Evolutionary conservation across 2,329 filamentous ascomycete genomes (phyloP).

Genomic region (Claviceps sp.): DNA sequence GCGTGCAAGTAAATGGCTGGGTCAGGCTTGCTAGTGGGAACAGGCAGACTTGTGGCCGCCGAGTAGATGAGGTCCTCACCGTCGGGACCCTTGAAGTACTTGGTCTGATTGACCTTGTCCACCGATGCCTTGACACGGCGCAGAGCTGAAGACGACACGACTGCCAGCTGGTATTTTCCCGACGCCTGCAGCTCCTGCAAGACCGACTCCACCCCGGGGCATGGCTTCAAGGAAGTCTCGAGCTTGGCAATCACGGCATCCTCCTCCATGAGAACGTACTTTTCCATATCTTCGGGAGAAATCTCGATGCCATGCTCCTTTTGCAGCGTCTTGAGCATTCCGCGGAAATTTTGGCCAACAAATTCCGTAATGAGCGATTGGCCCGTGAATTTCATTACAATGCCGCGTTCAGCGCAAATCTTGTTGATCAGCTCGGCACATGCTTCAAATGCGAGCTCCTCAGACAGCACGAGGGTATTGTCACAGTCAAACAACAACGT

Average conservation of each 20-base stretch:
- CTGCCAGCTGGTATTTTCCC: slow-evolving; percentile 58
- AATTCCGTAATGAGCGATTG: slow-evolving; percentile 71
- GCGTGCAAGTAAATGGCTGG: slow-evolving; percentile 78
- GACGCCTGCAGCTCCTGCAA: slow-evolving; percentile 48
- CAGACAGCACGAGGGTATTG: slow-evolving; percentile 89
- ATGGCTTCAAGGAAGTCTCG: slow-evolving; percentile 51
- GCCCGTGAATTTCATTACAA: slow-evolving; percentile 60
- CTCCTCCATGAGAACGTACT: slow-evolving; percentile 65
- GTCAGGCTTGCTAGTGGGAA: slow-evolving; percentile 82
- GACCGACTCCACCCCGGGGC: slow-evolving; percentile 52
- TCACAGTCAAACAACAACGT: slow-evolving; percentile 66
- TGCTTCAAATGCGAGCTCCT: slow-evolving; percentile 82
- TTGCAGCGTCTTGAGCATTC: slow-evolving; percentile 71
- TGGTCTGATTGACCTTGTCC: slow-evolving; percentile 64
- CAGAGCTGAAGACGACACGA: slow-evolving; percentile 71
- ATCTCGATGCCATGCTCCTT: slow-evolving; percentile 64
- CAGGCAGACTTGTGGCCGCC: slow-evolving; percentile 63
- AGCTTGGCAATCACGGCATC: slow-evolving; percentile 76
- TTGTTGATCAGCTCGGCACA: slow-evolving; percentile 82
- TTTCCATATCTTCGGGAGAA: slow-evolving; percentile 52
- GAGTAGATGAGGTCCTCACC: slow-evolving; percentile 62
- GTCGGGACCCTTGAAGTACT: slow-evolving; percentile 47
- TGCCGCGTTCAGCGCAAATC: slow-evolving; percentile 55
- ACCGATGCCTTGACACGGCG: slow-evolving; percentile 66
- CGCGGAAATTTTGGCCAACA: slow-evolving; percentile 88